These are phyloP conservation scores for Ceratocystis colombiana DNA, from an alignment of 2,329 filamentous ascomycete species.

Conservation along the genomic window DNA sequence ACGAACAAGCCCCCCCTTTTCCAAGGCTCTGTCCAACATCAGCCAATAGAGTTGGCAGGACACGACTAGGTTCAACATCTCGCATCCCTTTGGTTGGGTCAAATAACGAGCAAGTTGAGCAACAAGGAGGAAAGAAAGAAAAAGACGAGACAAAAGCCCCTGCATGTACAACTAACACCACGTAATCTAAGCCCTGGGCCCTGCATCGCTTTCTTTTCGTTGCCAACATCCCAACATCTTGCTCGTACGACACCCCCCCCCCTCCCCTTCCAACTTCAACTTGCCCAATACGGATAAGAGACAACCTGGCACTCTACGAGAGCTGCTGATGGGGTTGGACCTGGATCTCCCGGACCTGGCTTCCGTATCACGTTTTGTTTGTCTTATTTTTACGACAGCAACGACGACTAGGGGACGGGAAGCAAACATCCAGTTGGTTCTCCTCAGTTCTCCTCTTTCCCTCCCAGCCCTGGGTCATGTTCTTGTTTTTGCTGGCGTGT, in stretches of 20 bases:
- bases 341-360: background rate
- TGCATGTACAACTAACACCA: constrained; percentile 2
- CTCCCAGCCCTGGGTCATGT: no score
- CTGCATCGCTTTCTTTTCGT: background rate
- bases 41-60: constrained; percentile 1
- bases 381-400: background rate
- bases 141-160: background rate
- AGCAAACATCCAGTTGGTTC: background rate
- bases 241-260: background rate
- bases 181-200: constrained; percentile 6
- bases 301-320: background rate
- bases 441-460: background rate
- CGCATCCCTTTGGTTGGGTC: constrained; percentile 2
- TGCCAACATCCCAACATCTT: background rate
- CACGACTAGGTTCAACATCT: background rate
- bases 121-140: background rate
- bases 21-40: background rate
- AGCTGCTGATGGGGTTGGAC: background rate
- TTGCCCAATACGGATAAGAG: background rate
- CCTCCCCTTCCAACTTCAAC: background rate
- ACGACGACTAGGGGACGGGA: background rate
- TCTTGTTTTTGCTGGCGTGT: background rate
- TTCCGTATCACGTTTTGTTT: constrained; percentile 5
- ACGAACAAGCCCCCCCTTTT: background rate
- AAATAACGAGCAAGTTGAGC: background rate